Percentiles rank a stretch among this genome's conserved stretches.
These are phyloP conservation scores for Suhomyces taliae DNA, from an alignment of 1,139 yeast genomes.

Conservation along the genomic window DNA sequence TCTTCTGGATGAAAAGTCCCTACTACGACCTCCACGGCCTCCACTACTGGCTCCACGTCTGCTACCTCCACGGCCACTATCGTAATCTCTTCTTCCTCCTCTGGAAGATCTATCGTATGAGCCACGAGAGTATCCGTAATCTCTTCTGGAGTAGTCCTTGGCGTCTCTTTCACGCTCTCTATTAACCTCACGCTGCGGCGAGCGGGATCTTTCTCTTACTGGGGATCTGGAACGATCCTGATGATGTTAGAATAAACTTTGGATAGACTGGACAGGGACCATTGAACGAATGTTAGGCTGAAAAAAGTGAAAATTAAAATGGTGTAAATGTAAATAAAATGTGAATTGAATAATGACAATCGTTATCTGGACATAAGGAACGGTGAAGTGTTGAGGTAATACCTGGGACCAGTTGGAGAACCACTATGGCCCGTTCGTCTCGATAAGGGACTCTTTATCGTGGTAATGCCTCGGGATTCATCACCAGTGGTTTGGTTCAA, in stretches of 20 bases:
- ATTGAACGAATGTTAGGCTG: too few species aligned
- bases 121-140: conserved; percentile 28
- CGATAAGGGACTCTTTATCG: too few species aligned
- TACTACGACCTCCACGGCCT: conserved; percentile 14
- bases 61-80: conserved; percentile 18
- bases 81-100: conserved; percentile 19
- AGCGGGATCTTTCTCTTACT: conserved; percentile 41
- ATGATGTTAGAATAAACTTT: conserved; percentile 9
- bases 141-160: conserved; percentile 19
- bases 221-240: conserved; percentile 54
- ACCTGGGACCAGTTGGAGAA: too few species aligned
- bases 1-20: conserved; percentile 26
- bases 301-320: too few species aligned
- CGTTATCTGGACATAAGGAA: too few species aligned
- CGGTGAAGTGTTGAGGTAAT: too few species aligned
- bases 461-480: too few species aligned
- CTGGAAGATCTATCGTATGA: conserved; percentile 14
- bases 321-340: too few species aligned
- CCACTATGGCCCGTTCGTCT: too few species aligned
- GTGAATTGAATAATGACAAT: too few species aligned
- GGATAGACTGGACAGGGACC: too few species aligned
- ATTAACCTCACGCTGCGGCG: conserved; percentile 21
- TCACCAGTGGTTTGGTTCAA: too few species aligned
- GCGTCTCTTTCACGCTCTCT: conserved; percentile 14
- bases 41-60: conserved; percentile 24